Conservation (phyloP, 306 rosid species). For the Lablab purpureus region DNA sequence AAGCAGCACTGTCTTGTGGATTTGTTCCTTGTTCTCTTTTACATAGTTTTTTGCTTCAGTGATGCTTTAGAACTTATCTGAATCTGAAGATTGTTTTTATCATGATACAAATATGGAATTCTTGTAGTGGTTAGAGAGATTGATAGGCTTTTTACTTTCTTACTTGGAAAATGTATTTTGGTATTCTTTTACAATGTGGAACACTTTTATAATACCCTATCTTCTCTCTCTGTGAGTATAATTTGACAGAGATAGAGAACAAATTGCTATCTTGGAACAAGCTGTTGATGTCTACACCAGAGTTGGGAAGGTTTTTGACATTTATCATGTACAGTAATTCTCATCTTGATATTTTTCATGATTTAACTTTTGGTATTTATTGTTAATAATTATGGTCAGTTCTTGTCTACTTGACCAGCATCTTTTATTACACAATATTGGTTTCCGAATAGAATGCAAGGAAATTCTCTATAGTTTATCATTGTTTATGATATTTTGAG, state of each 20-base stretch:
- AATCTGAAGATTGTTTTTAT: not conserved
- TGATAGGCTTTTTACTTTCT: conserved; percentile 34
- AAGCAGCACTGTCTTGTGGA: not conserved
- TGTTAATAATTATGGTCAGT: conserved; percentile 33
- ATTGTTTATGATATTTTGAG: conserved; percentile 12
- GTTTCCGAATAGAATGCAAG: conserved; percentile 8
- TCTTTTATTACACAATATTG: not conserved
- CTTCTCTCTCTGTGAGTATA: conserved; percentile 38
- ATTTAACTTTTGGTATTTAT: not conserved
- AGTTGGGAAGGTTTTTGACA: conserved; percentile 78
- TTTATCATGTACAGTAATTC: conserved; percentile 72
- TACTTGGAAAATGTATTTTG: conserved; percentile 9
- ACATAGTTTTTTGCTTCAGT: not conserved
- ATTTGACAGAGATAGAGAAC: conserved; percentile 63
- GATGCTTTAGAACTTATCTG: not conserved
- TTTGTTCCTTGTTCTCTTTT: not conserved
- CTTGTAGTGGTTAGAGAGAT: conserved; percentile 24
- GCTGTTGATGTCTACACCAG: conserved; percentile 81
- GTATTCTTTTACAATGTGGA: conserved; percentile 27
- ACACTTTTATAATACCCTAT: conserved; percentile 26
- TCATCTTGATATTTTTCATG: conserved; percentile 36
- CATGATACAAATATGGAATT: not conserved
- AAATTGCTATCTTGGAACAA: conserved; percentile 68
- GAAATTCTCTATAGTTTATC: conserved; percentile 25
- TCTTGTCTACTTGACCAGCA: conserved; percentile 11